Percentiles rank a stretch among this genome's conserved stretches.
Conservation (phyloP, 495 filamentous ascomycete genomes). For the Aspergillus taichungensis region DNA sequence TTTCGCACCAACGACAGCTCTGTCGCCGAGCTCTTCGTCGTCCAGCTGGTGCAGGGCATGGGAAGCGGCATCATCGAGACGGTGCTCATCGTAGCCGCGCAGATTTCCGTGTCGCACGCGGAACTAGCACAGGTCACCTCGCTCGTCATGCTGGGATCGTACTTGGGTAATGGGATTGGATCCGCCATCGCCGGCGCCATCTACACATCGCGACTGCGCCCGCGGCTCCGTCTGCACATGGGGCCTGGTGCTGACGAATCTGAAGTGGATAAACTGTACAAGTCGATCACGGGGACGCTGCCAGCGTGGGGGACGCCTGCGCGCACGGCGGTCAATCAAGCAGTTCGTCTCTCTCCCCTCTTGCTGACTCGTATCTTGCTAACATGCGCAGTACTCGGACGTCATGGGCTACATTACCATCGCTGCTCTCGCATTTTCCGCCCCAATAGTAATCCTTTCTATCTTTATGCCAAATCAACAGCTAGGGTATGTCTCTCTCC, state of each 20-base stretch:
- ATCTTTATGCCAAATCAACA: slow-evolving; percentile 35
- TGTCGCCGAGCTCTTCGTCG: slow-evolving; percentile 34
- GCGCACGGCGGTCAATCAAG: slow-evolving; percentile 30
- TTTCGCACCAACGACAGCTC: slow-evolving; percentile 38
- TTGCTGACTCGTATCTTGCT: slow-evolving; percentile 1
- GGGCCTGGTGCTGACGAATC: slow-evolving; percentile 13
- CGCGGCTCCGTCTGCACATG: slow-evolving; percentile 21
- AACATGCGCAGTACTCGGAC: slow-evolving; percentile 30
- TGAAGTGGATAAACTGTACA: slow-evolving; percentile 25
- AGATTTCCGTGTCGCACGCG: slow-evolving; percentile 35
- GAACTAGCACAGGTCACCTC: slow-evolving; percentile 41
- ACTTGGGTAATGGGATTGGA: slow-evolving; percentile 39
- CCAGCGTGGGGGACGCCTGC: slow-evolving; percentile 35
- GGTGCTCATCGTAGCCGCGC: slow-evolving; percentile 32
- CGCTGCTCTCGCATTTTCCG: slow-evolving; percentile 32
- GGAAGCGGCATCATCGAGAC: slow-evolving; percentile 41
- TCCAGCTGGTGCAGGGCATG: slow-evolving; percentile 39
- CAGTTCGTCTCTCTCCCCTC: slow-evolving; percentile 19
- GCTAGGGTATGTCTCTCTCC: slow-evolving; percentile 24
- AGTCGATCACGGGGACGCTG: slow-evolving; percentile 34
- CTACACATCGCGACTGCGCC: slow-evolving; percentile 33
- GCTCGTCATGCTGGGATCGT: slow-evolving; percentile 31
- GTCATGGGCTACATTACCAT: slow-evolving; percentile 40
- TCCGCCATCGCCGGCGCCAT: slow-evolving; percentile 41
- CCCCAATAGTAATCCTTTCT: slow-evolving; percentile 26